Evolutionary conservation across 805 yeast species (phyloP).

Genomic region (Metschnikowia dekortorum): DNA sequence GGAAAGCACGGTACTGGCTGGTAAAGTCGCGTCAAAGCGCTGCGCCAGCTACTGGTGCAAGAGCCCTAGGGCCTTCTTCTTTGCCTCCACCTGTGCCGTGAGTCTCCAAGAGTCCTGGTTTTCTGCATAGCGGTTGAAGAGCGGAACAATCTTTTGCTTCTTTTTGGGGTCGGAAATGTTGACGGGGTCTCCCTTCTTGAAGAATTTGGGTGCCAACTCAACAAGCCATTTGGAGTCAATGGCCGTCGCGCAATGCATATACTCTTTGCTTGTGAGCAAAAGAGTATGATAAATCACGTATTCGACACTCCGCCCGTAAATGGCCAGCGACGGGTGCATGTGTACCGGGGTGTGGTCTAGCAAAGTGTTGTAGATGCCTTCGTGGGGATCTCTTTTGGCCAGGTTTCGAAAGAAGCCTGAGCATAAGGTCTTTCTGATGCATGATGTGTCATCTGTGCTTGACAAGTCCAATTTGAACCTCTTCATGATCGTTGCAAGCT

Average conservation of each 20-base stretch:
- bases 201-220: conserved; percentile 68
- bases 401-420: conserved; percentile 67
- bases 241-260: conserved; percentile 84
- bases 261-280: conserved; percentile 80
- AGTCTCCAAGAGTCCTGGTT: conserved; percentile 75
- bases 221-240: conserved; percentile 79
- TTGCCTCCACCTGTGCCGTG: conserved; percentile 38
- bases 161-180: conserved; percentile 48
- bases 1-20: too few relatives aligned
- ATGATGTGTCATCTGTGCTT: conserved; percentile 54
- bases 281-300: conserved; percentile 80
- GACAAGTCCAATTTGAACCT: conserved; percentile 40
- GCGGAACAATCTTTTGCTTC: conserved; percentile 67
- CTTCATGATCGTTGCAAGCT: conserved; percentile 55
- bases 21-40: too few relatives aligned
- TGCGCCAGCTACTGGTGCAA: conserved; percentile 8
- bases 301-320: conserved; percentile 61
- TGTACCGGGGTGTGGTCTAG: conserved; percentile 69
- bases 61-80: conserved; percentile 22
- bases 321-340: conserved; percentile 82
- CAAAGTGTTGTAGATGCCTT: conserved; percentile 53
- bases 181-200: conserved; percentile 54
- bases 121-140: conserved; percentile 55
- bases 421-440: conserved; percentile 56
- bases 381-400: conserved; percentile 56